Evolutionary conservation across 139 green algal genomes (phyloP), one percentile per base, ranked within the genome.

Genomic region (Chlamydomonas incerta): DNA sequence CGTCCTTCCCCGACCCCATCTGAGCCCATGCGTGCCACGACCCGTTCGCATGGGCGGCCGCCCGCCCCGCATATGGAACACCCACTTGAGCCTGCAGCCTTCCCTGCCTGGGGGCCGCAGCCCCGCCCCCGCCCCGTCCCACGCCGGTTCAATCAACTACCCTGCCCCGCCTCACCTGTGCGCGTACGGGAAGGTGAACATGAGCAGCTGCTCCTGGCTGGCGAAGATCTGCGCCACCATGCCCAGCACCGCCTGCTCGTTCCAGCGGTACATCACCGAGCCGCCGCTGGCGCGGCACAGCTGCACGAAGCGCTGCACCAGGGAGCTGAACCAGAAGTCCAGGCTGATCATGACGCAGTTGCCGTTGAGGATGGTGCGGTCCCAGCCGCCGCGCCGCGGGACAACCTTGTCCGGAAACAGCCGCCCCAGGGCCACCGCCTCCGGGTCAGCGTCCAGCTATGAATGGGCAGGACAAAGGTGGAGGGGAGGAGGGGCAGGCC

Each of bases 141-240:
- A n/a, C n/a, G n/a, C n/a, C n/a, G n/a, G n/a, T n/a, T n/a, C n/a
- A n/a, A n/a, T n/a, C n/a, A n/a, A n/a, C 41, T 50, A 8, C 41
- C 41, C 41, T 8, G 5, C 41, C 41, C 41, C 5, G 41, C 41
- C 41, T 50, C 55, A 23, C 55, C 55, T 23, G 55, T 62, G 55
- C 55, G 18, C 20, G 55, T 28, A 62, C 8, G 55, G 55, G 55
- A 62, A 62, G 55, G 9, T 62, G 55, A 62, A 24, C 20, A 24
- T 5, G 9, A 28, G 55, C 55, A 62, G 55, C 20, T 24, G 55
- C 55, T 62, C 76, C 10, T 29, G 15, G 4, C 24, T 29, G 35
- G 83, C 83, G 46, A 88, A 88, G 72, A 88, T 62, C 65, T 88
- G 83, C 65, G 28, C 69, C 31, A 83, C 31, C 83, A 88, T 88